These are phyloP conservation scores for Acanthamoeba lenticulata DNA, from an alignment of 208 protist species.

Conservation along the genomic window DNA sequence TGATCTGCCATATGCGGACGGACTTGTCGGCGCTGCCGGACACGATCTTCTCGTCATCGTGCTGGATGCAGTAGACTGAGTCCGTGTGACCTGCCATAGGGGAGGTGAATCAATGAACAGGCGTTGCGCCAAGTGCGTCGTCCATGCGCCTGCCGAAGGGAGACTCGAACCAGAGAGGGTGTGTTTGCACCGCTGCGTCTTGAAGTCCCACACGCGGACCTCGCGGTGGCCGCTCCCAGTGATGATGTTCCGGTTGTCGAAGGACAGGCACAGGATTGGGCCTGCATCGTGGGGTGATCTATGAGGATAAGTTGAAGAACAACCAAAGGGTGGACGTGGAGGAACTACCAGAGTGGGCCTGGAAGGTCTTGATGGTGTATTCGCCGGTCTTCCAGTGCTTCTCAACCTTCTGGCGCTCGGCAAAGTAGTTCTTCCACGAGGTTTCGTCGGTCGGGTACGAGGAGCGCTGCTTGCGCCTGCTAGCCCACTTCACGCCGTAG, in stretches of 20 bases:
- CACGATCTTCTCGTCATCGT: slow-evolving; percentile 26
- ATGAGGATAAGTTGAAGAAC: background rate
- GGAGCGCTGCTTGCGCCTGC: background rate
- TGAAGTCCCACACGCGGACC: background rate
- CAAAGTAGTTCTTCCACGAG: slow-evolving; percentile 41
- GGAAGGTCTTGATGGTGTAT: slow-evolving; percentile 33
- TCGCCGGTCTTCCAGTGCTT: slow-evolving; percentile 37
- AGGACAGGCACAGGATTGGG: slow-evolving; percentile 22
- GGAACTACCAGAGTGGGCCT: background rate
- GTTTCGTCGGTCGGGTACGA: slow-evolving; percentile 43
- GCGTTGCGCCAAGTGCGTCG: background rate
- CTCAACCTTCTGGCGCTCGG: slow-evolving; percentile 35
- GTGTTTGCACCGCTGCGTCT: slow-evolving; percentile 15
- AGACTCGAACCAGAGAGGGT: background rate
- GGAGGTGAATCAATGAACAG: background rate
- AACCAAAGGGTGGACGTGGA: background rate
- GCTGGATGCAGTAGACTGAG: slow-evolving; percentile 48
- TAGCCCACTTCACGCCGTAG: slow-evolving; percentile 7
- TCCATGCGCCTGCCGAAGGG: too few species aligned
- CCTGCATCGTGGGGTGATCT: background rate
- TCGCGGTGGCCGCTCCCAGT: slow-evolving; percentile 26
- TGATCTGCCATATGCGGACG: slow-evolving; percentile 35
- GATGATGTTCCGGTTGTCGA: slow-evolving; percentile 44
- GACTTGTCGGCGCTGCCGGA: slow-evolving; percentile 18
- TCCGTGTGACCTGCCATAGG: background rate